phyloP scores from a whole-genome alignment of 768 basidiomycete genomes.

The Tephrocybe sp. region DNA sequence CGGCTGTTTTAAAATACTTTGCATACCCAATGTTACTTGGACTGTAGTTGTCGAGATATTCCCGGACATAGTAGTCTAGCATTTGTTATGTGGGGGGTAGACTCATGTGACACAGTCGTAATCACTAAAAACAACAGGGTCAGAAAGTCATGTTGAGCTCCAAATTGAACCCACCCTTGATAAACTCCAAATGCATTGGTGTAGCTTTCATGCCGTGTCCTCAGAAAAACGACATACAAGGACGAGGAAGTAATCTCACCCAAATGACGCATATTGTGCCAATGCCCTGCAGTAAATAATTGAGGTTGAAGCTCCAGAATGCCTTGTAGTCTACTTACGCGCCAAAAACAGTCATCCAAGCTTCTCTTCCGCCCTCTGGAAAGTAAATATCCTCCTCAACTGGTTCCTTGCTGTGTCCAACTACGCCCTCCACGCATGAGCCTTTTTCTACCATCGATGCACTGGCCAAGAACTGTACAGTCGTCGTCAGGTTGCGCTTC shows the following conservation, averaged over 20 bases:
- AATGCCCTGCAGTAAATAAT: slow-evolving; percentile 10
- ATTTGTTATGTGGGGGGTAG: no score
- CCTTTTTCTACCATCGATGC: not conserved
- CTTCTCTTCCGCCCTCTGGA: slow-evolving; percentile 18
- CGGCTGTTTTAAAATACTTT: not conserved
- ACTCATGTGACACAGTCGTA: no score
- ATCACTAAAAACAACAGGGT: not conserved
- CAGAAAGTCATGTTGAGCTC: not conserved
- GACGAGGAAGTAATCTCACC: slow-evolving; percentile 13
- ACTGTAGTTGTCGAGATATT: slow-evolving; percentile 20
- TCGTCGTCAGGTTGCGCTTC: no score
- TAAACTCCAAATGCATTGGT: slow-evolving; percentile 27
- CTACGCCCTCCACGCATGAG: not conserved
- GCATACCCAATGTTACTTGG: slow-evolving; percentile 23
- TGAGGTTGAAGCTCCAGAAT: not conserved
- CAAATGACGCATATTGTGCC: slow-evolving; percentile 22
- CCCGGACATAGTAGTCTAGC: slow-evolving; percentile 28
- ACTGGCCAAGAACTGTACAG: no score
- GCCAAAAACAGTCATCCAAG: slow-evolving; percentile 18
- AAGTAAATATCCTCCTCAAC: not conserved
- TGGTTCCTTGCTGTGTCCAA: not conserved
- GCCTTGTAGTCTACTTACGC: slow-evolving; percentile 13
- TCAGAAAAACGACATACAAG: not conserved
- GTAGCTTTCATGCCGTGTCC: slow-evolving; percentile 13
- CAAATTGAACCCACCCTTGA: slow-evolving; percentile 18